phyloP scores from a whole-genome alignment of 768 basidiomycete genomes.

The Pleurotus tuoliensis region DNA sequence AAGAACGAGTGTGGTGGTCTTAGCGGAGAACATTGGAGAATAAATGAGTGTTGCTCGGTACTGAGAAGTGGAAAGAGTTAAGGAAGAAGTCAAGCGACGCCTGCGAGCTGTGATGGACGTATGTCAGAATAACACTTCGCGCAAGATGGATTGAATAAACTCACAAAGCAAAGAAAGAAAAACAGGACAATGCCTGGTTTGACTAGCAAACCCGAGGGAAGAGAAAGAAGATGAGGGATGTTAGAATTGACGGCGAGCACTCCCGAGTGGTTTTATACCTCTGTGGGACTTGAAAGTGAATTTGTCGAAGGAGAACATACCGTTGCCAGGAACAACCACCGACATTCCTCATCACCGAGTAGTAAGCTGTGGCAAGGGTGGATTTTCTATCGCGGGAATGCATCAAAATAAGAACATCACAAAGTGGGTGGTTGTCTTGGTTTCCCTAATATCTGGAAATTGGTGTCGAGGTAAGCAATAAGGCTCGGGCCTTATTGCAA shows the following conservation, averaged over 20 bases:
- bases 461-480: background rate
- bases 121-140: background rate
- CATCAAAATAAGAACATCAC: slow-evolving; percentile 1
- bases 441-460: slow-evolving; percentile 5
- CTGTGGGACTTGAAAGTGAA: background rate
- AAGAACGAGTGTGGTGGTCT: slow-evolving; percentile 30
- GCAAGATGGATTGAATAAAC: slow-evolving; percentile 19
- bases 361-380: background rate
- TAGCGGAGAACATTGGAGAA: slow-evolving; percentile 30
- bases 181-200: slow-evolving; percentile 52
- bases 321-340: too few relatives aligned
- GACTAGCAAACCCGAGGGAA: slow-evolving; percentile 35
- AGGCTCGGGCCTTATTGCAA: background rate
- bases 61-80: slow-evolving; percentile 18
- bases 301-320: too few relatives aligned
- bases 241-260: too few relatives aligned
- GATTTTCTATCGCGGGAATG: background rate
- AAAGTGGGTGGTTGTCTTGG: background rate
- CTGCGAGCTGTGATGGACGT: slow-evolving; percentile 20
- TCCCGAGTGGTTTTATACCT: background rate
- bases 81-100: slow-evolving; percentile 21
- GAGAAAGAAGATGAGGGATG: slow-evolving; percentile 14
- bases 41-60: slow-evolving; percentile 15
- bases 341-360: background rate
- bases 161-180: slow-evolving; percentile 23